phyloP scores from a whole-genome alignment of 177 flowering plant species.

The Telopea speciosissima region DNA sequence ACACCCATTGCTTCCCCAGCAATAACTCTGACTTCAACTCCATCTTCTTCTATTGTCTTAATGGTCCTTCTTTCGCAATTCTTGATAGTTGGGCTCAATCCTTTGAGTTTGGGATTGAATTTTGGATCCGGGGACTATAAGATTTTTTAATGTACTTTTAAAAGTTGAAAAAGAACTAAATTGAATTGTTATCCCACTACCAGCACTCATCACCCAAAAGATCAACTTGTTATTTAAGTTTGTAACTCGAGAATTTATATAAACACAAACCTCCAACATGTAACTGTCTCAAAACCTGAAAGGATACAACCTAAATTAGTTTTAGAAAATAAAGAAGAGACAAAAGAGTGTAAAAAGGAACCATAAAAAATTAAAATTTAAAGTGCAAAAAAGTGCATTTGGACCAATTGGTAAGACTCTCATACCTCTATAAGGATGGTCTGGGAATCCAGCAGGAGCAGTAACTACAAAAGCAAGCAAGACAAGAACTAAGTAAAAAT shows the following conservation, averaged over 20 bases:
- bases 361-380: neutral
- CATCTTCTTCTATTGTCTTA: slow-evolving; percentile 49
- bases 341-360: neutral
- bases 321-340: neutral
- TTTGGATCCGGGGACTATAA: neutral
- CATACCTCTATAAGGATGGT: slow-evolving; percentile 89
- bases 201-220: too few relatives aligned
- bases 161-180: too few relatives aligned
- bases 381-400: neutral
- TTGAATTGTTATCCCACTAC: too few relatives aligned
- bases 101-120: slow-evolving; percentile 23
- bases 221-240: too few relatives aligned
- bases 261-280: slow-evolving; percentile 54
- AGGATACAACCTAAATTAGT: neutral
- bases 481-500: slow-evolving; percentile 2
- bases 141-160: too few relatives aligned
- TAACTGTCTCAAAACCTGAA: slow-evolving; percentile 82
- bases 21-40: slow-evolving; percentile 30
- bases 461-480: slow-evolving; percentile 49
- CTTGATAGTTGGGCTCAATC: slow-evolving; percentile 81
- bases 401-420: neutral
- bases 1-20: slow-evolving; percentile 53
- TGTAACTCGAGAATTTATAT: too few relatives aligned
- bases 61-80: slow-evolving; percentile 49
- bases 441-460: slow-evolving; percentile 93